A percentile compares a stretch with the other conserved stretches of the same genome.
These are phyloP conservation scores for Gynandropsis gynandra DNA, from an alignment of 345 rosid species.

Conservation along the genomic window DNA sequence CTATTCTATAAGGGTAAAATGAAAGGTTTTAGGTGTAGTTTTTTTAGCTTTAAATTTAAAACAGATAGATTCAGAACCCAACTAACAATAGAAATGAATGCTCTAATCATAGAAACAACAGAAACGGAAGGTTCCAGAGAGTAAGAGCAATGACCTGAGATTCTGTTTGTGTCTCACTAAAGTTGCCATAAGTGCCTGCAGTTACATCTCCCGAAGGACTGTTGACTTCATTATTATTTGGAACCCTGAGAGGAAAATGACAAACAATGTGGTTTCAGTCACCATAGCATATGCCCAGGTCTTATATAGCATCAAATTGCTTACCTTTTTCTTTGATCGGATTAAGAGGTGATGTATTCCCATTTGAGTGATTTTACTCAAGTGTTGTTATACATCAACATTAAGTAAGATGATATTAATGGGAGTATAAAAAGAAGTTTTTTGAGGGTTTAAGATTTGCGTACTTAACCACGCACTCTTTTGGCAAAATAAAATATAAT, in stretches of 20 bases:
- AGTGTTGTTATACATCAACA: slow-evolving; percentile 1
- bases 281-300: slow-evolving; percentile 10
- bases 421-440: neutral
- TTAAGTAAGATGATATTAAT: neutral
- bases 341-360: slow-evolving; percentile 1
- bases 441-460: neutral
- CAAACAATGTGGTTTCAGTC: neutral
- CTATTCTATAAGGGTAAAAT: neutral
- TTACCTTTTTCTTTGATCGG: neutral
- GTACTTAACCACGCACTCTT: neutral
- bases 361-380: neutral
- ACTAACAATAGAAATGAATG: neutral
- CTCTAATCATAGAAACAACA: slow-evolving; percentile 1
- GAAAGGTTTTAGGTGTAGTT: neutral
- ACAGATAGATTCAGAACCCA: slow-evolving; percentile 7
- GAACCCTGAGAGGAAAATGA: slow-evolving; percentile 12
- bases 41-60: slow-evolving; percentile 3
- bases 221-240: slow-evolving; percentile 34
- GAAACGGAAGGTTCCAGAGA: slow-evolving; percentile 3
- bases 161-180: slow-evolving; percentile 95
- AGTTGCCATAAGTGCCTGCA: slow-evolving; percentile 41
- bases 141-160: slow-evolving; percentile 64
- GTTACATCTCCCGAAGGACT: slow-evolving; percentile 32
- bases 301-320: neutral
- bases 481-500: slow-evolving; percentile 8